Evolutionary conservation across 805 yeast species (phyloP).

Genomic region (Pichia scutulata): DNA sequence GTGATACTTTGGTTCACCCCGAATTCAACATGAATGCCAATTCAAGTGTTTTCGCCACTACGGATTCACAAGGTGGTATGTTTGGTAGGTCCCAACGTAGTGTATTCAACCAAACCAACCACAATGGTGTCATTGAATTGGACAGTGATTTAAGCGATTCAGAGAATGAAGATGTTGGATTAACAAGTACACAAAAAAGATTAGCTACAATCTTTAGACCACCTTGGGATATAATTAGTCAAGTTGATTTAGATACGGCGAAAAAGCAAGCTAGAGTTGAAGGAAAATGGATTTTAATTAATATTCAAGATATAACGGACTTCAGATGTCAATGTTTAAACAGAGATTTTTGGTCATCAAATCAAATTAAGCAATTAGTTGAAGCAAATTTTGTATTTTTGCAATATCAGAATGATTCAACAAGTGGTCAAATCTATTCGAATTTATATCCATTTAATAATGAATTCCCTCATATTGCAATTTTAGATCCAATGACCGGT

Average conservation of each 20-base stretch:
- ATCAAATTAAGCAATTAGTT: conserved; percentile 55
- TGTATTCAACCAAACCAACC: conserved; percentile 50
- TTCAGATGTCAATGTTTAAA: conserved; percentile 86
- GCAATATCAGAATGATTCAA: conserved; percentile 76
- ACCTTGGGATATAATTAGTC: conserved; percentile 82
- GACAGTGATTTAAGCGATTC: conserved; percentile 34
- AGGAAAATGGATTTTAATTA: conserved; percentile 77
- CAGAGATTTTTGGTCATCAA: conserved; percentile 86
- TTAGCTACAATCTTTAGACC: conserved; percentile 83
- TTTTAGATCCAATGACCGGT: conserved; percentile 92
- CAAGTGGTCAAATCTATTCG: conserved; percentile 61
- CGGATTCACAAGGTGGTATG: conserved; percentile 31
- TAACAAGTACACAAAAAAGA: conserved; percentile 47
- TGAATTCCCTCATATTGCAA: conserved; percentile 81
- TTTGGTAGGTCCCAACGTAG: conserved; percentile 43
- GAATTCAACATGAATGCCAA: background rate
- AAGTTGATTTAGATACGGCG: conserved; percentile 65
- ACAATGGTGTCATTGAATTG: conserved; percentile 30
- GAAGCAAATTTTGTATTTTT: conserved; percentile 67
- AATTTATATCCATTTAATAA: conserved; percentile 64
- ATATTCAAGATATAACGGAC: conserved; percentile 79
- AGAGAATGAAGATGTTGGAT: conserved; percentile 27
- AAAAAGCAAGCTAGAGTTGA: conserved; percentile 53
- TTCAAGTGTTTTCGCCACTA: background rate
- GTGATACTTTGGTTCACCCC: conserved; percentile 45